A percentile compares a stretch with the other conserved stretches of the same genome.
Conservation (phyloP, 176 grass and related monocot genomes). For the Oryza glaberrima region DNA sequence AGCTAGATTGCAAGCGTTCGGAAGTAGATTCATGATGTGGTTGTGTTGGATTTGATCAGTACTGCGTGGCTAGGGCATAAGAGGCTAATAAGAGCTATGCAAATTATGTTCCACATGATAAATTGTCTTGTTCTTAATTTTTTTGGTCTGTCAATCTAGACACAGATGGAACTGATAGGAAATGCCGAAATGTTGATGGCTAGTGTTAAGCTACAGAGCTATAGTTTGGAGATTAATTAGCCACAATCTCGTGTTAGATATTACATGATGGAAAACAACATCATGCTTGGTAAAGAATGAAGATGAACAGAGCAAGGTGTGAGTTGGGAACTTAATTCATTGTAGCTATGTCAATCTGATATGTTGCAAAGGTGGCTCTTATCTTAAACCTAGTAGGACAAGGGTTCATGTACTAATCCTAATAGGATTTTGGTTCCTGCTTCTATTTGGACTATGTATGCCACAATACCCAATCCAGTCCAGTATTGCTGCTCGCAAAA, state of each 20-base stretch:
- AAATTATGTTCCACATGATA: neutral
- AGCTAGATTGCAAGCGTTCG: neutral
- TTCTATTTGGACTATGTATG: neutral
- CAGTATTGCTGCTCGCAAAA: neutral
- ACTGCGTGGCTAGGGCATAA: neutral
- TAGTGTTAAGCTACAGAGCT: neutral
- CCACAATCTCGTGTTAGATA: neutral
- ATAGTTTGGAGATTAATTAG: neutral
- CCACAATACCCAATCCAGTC: neutral
- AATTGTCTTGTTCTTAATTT: neutral
- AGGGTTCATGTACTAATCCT: neutral
- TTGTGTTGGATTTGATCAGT: neutral
- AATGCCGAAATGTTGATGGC: neutral
- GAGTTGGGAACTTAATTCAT: neutral
- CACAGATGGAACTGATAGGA: neutral
- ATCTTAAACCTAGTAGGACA: neutral
- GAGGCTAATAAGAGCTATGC: neutral
- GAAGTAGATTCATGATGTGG: neutral
- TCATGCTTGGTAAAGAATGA: neutral
- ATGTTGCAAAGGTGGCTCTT: neutral
- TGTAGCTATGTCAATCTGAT: neutral
- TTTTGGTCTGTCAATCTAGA: neutral
- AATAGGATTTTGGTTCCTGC: neutral
- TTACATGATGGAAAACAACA: neutral
- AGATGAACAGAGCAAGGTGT: neutral